Base-by-base conservation (phyloP, 176 grass and related monocot species). In the Triticum monococcum region DNA sequence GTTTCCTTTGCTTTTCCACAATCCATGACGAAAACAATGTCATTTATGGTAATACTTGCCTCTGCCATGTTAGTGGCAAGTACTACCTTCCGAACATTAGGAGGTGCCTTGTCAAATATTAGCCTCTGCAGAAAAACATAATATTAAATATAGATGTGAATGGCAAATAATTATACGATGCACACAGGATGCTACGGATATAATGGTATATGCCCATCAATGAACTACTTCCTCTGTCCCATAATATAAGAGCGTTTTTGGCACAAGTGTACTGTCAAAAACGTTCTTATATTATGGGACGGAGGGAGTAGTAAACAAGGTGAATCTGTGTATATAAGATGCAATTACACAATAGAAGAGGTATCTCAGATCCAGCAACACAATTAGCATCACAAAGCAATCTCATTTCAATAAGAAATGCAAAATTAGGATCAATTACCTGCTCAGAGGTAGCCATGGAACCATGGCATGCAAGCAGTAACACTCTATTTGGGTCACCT, bases 31-130 rank as follows among this genome's bases (percentile, higher is more conserved):
- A 96, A 96, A 81, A 98, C 96, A 11, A 98, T 91, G 90, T 96
- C 93, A 89, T 98, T 98, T 79, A 98, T 96, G 50, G 96, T 98
- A 87, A 98, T 98, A 86, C 96, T 98, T 88, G 96, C 96, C 90
- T 98, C 93, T 82, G 93, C 93, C 96, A 98, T 98, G 82, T 98
- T 98, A 86, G 96, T 98, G 50, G 96, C 92, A 84, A 98, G 91
- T 40, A 98, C 90, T 86, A 98, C 85, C 78, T 98, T 98, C 60
- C 96, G 91, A 79, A 96, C 85, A 89, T 98, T 98, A 54, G 90
- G 91, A 85, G 92, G 93, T 74, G 90, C 71, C 66, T 87, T 92
- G 83, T 98, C 93, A 89, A 98, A 98, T 78, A 98, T 98, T 72
- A 98, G 82, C 89, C 94, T 94, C 93, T 95, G 84, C 20, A 56